These are phyloP conservation scores for Colletotrichum orchidophilum DNA, from an alignment of 2,329 filamentous ascomycete species.

Conservation along the genomic window DNA sequence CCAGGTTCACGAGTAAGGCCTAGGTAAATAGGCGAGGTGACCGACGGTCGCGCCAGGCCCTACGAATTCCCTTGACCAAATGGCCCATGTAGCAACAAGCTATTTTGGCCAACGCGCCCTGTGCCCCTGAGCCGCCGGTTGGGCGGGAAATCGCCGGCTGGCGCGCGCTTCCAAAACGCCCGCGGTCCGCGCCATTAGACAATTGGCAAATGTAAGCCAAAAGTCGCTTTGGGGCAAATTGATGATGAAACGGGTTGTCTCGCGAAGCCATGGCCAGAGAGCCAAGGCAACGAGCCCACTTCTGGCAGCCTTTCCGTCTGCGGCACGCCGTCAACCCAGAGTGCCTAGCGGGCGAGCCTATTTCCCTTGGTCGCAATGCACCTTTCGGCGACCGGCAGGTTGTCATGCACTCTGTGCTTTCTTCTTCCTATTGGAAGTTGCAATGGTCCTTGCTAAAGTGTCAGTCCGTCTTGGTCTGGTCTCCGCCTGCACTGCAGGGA, in stretches of 20 bases:
- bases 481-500: not conserved
- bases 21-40: not conserved
- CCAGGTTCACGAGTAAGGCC: constrained; percentile 16
- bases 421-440: constrained; percentile 22
- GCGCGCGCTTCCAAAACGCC: constrained; percentile 30
- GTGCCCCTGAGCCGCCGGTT: not conserved
- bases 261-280: not conserved
- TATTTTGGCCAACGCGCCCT: not conserved
- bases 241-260: constrained; percentile 20
- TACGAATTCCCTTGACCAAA: not conserved
- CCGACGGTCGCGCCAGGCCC: not conserved
- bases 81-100: not conserved
- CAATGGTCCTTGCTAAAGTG: not conserved
- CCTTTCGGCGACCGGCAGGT: constrained; percentile 18
- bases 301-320: not conserved
- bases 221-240: not conserved
- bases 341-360: not conserved
- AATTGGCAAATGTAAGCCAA: constrained; percentile 2
- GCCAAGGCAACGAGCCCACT: not conserved
- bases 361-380: not conserved
- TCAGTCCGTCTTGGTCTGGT: not conserved
- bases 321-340: not conserved
- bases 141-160: constrained; percentile 7
- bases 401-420: constrained; percentile 9
- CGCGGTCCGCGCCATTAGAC: constrained; percentile 10